These are phyloP conservation scores for Rubia balearica DNA, from an alignment of 305 asterid genomes.

Conservation along the genomic window DNA sequence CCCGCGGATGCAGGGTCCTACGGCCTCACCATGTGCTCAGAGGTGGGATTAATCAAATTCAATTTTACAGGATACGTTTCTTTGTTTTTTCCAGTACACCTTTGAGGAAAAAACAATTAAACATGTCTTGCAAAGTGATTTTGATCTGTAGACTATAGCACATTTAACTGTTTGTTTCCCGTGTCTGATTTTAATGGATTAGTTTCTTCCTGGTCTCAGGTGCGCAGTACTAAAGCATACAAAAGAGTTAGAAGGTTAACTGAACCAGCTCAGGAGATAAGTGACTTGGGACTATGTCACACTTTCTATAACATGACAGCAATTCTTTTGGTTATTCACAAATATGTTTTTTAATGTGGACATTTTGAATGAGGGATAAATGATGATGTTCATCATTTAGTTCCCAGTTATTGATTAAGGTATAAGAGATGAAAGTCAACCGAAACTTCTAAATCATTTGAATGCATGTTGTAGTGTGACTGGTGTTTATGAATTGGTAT, in stretches of 20 bases:
- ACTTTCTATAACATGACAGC: not conserved
- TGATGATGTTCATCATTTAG: not conserved
- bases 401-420: not conserved
- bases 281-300: conserved; percentile 6
- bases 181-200: conserved; percentile 9
- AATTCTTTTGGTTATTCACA: not conserved
- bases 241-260: conserved; percentile 61
- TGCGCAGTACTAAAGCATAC: conserved; percentile 68
- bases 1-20: too few relatives aligned
- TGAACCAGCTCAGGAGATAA: conserved; percentile 93
- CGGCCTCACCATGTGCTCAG: too few relatives aligned
- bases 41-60: too few relatives aligned
- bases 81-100: not conserved
- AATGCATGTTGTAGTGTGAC: not conserved
- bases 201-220: conserved; percentile 34
- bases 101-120: not conserved
- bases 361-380: not conserved
- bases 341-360: not conserved
- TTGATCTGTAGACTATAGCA: not conserved
- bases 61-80: not conserved
- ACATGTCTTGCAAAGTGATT: too few relatives aligned
- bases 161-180: conserved; percentile 1
- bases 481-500: not conserved
- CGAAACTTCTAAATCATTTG: not conserved
- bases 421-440: not conserved